Evolutionary conservation across 75 land plant species (phyloP).

Genomic region (Adiantum capillusveneris): DNA sequence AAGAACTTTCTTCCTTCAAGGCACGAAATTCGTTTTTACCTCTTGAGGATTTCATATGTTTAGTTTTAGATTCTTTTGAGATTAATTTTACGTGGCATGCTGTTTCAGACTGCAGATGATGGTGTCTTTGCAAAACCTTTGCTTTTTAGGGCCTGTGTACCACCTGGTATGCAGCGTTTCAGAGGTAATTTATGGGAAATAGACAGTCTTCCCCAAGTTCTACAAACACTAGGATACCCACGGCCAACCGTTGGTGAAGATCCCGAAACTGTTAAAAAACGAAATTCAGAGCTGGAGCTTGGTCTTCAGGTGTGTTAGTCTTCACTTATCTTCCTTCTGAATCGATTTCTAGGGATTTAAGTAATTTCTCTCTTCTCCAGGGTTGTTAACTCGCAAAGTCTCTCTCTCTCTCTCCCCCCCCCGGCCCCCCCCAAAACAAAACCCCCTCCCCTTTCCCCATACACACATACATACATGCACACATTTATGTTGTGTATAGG

Average conservation of each 20-base stretch:
- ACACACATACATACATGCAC: no score
- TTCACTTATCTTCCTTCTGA: no score
- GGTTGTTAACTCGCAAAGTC: no score
- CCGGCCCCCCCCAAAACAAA: no score
- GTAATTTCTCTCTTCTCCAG: no score
- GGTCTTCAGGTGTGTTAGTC: conserved; percentile 83
- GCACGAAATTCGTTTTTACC: conserved; percentile 16
- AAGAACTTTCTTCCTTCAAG: conserved; percentile 75
- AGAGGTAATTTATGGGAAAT: conserved; percentile 84
- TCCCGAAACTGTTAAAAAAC: conserved; percentile 60
- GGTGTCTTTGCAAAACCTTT: conserved; percentile 87
- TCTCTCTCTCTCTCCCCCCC: no score
- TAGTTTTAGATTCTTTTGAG: background rate
- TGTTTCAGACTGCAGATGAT: conserved; percentile 73
- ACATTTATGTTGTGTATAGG: no score
- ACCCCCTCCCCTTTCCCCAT: no score
- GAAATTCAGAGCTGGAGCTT: conserved; percentile 85
- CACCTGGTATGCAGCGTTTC: conserved; percentile 93
- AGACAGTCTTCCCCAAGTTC: conserved; percentile 64
- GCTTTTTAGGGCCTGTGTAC: conserved; percentile 93
- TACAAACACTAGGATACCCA: conserved; percentile 69
- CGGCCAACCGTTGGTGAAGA: conserved; percentile 43
- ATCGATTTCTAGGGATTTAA: no score
- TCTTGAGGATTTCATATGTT: background rate
- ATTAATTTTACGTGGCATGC: background rate